Evolutionary conservation across 129 eudicot genomes (phyloP).

Genomic region (Flaveria linearis): DNA sequence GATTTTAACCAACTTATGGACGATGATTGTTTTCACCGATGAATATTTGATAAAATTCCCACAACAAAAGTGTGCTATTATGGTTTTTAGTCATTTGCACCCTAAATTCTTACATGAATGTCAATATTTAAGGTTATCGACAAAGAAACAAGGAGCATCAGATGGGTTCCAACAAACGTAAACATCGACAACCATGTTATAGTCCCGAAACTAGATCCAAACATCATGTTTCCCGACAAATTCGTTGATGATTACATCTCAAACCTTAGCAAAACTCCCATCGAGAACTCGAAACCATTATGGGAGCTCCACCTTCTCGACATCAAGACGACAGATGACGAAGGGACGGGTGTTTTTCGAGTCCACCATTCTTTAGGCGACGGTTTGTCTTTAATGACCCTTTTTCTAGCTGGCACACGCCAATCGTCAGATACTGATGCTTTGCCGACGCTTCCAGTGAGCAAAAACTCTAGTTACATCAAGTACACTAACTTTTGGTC

Average conservation of each 20-base stretch:
- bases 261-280: slow-evolving; percentile 43
- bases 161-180: slow-evolving; percentile 50
- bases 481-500: slow-evolving; percentile 33
- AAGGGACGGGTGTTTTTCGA: slow-evolving; percentile 41
- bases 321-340: slow-evolving; percentile 35
- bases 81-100: neutral
- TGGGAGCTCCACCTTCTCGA: slow-evolving; percentile 54
- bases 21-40: too few relatives aligned
- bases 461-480: slow-evolving; percentile 34
- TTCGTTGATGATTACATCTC: slow-evolving; percentile 49
- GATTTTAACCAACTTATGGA: too few relatives aligned
- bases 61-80: neutral
- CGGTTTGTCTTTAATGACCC: slow-evolving; percentile 49
- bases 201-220: slow-evolving; percentile 43
- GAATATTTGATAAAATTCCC: too few relatives aligned
- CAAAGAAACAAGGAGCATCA: slow-evolving; percentile 27
- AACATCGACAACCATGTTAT: slow-evolving; percentile 50
- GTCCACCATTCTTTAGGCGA: slow-evolving; percentile 57
- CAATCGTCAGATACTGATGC: slow-evolving; percentile 35
- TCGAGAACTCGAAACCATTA: slow-evolving; percentile 46
- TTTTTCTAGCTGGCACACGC: slow-evolving; percentile 44
- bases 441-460: slow-evolving; percentile 32
- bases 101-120: slow-evolving; percentile 1
- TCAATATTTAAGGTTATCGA: slow-evolving; percentile 35
- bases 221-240: slow-evolving; percentile 41